phyloP scores from a whole-genome alignment of 2,329 filamentous ascomycete species.

The Paracoccidioides brasiliensis region DNA sequence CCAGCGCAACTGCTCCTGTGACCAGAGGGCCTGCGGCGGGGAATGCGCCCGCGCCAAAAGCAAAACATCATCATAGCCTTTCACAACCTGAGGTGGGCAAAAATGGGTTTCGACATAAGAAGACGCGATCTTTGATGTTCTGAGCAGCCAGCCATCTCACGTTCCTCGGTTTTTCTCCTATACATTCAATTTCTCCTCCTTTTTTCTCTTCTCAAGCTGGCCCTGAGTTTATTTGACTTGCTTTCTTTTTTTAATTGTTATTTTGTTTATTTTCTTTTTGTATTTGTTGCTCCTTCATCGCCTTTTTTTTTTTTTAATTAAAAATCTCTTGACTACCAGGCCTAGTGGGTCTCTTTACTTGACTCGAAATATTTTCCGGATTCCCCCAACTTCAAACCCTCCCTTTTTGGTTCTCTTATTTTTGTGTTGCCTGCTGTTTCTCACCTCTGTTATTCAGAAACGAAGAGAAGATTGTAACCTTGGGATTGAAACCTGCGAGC shows the following conservation, averaged over 20 bases:
- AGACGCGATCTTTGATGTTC: constrained; percentile 31
- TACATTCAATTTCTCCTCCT: constrained; percentile 1
- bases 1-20: constrained; percentile 20
- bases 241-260: constrained; percentile 9
- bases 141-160: constrained; percentile 10
- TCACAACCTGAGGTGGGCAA: constrained; percentile 27
- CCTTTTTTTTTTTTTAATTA: constrained; percentile 5
- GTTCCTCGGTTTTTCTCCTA: background rate
- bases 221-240: background rate
- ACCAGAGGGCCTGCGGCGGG: background rate
- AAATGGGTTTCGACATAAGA: constrained; percentile 25
- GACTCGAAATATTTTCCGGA: background rate
- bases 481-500: background rate
- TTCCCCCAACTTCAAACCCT: background rate
- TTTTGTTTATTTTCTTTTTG: constrained; percentile 6
- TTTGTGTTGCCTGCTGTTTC: constrained; percentile 4
- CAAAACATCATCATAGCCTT: constrained; percentile 28
- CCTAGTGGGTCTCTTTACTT: background rate
- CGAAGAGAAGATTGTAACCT: constrained; percentile 7
- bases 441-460: background rate
- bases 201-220: constrained; percentile 6
- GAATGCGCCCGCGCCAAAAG: constrained; percentile 14
- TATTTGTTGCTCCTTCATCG: constrained; percentile 5
- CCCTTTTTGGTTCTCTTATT: constrained; percentile 5
- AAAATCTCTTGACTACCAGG: constrained; percentile 2